Conservation (phyloP, 305 asterid genomes). For the Fraxinus velutina region DNA sequence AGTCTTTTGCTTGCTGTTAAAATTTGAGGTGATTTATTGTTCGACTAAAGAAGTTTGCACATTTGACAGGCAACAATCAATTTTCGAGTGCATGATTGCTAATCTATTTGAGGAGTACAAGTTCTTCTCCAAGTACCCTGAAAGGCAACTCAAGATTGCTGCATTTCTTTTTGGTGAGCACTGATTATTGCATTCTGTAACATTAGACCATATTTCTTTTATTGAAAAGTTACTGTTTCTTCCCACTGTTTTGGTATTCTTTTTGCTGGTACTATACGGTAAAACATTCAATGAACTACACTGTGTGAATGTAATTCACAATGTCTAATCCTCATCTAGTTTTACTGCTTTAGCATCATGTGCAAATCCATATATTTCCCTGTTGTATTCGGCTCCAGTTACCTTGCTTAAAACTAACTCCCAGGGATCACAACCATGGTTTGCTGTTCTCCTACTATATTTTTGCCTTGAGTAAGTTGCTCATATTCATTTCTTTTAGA, state of each 20-base stretch:
- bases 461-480: not conserved
- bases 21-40: not conserved
- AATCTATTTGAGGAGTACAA: slow-evolving; percentile 92
- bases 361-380: not conserved
- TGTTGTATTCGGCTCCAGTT: not conserved
- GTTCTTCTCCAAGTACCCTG: slow-evolving; percentile 82
- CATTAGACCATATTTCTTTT: slow-evolving; percentile 51
- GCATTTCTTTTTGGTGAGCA: slow-evolving; percentile 85
- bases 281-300: not conserved
- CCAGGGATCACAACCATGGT: not conserved
- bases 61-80: slow-evolving; percentile 69
- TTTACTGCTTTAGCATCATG: not conserved
- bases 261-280: not conserved
- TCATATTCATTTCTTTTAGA: not conserved
- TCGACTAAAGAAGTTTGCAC: slow-evolving; percentile 7
- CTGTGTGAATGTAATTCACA: not conserved
- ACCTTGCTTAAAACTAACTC: not conserved
- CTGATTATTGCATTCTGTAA: slow-evolving; percentile 11
- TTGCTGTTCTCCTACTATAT: not conserved
- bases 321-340: slow-evolving; percentile 37
- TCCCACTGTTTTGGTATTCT: not conserved
- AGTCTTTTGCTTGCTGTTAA: not conserved
- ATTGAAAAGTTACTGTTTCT: slow-evolving; percentile 53
- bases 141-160: slow-evolving; percentile 76
- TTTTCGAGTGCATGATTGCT: slow-evolving; percentile 80